Evolutionary conservation across 208 protist genomes (phyloP).

Genomic region (Leishmania guyanensis): DNA sequence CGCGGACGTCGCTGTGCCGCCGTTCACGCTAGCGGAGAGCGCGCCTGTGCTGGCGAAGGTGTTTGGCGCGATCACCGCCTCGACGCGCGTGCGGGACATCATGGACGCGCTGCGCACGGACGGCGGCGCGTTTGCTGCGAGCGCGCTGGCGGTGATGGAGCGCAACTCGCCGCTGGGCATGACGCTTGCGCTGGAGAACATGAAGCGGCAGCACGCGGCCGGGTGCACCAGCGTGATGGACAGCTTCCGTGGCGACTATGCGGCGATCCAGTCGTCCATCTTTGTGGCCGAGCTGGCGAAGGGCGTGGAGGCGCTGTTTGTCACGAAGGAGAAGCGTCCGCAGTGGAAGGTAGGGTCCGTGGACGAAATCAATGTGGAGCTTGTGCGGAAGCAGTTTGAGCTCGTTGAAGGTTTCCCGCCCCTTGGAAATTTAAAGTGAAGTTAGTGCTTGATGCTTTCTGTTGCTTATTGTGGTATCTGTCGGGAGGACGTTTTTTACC

Average conservation of each 20-base stretch:
- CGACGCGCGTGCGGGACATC: constrained; percentile 51
- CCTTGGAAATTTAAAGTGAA: no score
- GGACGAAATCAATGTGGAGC: constrained; percentile 29
- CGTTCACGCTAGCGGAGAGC: constrained; percentile 50
- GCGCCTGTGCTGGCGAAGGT: constrained; percentile 28
- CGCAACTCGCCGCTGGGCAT: constrained; percentile 63
- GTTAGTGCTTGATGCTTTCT: no score
- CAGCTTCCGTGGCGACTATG: constrained; percentile 31
- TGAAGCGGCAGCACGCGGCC: constrained; percentile 23
- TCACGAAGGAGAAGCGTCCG: constrained; percentile 44
- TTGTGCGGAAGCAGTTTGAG: background rate
- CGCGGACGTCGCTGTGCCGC: constrained; percentile 30
- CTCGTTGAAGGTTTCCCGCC: background rate
- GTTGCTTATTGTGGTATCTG: no score
- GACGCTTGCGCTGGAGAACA: constrained; percentile 50
- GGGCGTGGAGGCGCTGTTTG: constrained; percentile 46
- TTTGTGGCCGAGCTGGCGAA: constrained; percentile 37
- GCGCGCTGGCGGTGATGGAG: constrained; percentile 34
- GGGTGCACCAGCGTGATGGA: constrained; percentile 12
- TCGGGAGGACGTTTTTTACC: no score
- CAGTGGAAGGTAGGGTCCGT: constrained; percentile 48
- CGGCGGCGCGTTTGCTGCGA: constrained; percentile 43
- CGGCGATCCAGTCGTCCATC: constrained; percentile 23
- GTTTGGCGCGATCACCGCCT: constrained; percentile 39
- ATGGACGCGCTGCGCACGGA: constrained; percentile 36